These are phyloP conservation scores for Fraxinus floribunda DNA, from an alignment of 305 asterid genomes.

Conservation along the genomic window DNA sequence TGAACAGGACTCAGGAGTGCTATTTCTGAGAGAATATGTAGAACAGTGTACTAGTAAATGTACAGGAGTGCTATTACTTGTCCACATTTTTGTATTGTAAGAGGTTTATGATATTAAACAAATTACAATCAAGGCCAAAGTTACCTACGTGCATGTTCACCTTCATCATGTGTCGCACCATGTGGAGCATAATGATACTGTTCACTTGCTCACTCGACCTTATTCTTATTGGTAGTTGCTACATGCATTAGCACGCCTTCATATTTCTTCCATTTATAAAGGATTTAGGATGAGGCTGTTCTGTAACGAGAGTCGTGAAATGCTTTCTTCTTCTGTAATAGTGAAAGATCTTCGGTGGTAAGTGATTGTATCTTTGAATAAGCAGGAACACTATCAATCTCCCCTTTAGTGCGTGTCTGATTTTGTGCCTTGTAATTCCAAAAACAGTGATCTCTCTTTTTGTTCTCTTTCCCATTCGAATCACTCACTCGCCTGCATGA, in stretches of 20 bases:
- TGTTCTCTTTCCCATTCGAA: neutral
- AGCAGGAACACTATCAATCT: neutral
- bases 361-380: neutral
- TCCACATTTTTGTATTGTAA: neutral
- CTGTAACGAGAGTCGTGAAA: neutral
- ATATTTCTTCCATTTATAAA: neutral
- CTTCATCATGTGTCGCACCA: neutral
- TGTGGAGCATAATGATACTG: neutral
- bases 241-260: neutral
- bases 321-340: constrained; percentile 26
- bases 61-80: neutral
- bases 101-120: neutral
- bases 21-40: neutral
- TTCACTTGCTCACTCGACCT: neutral
- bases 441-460: neutral
- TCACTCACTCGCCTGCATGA: neutral
- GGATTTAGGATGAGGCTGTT: neutral
- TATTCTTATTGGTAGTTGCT: neutral
- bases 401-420: neutral
- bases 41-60: neutral
- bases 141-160: neutral
- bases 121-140: neutral
- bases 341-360: constrained; percentile 41
- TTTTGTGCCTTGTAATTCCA: neutral
- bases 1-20: neutral